A percentile compares a stretch with the other conserved stretches of the same genome.
phyloP scores from a whole-genome alignment of 768 basidiomycete species.

The Suillus luteus region DNA sequence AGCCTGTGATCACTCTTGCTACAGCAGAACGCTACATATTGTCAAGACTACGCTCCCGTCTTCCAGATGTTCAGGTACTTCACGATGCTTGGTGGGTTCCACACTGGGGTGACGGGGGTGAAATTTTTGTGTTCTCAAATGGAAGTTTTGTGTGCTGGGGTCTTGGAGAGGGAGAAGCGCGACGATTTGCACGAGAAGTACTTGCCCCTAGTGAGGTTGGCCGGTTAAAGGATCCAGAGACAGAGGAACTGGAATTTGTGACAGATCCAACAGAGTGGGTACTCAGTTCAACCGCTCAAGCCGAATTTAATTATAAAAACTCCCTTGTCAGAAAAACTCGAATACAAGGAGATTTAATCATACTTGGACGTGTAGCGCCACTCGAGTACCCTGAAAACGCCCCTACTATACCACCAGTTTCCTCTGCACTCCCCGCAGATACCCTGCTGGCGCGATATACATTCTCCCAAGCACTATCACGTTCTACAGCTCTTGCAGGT shows the following conservation, averaged over 20 bases:
- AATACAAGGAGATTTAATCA: conserved; percentile 89
- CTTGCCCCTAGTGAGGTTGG: conserved; percentile 63
- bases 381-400: conserved; percentile 54
- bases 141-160: conserved; percentile 94
- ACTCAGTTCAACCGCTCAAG: background rate
- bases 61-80: conserved; percentile 59
- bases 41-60: conserved; percentile 56
- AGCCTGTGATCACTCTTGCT: conserved; percentile 76
- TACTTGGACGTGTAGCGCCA: conserved; percentile 71
- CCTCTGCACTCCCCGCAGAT: conserved; percentile 61
- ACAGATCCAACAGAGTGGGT: conserved; percentile 86
- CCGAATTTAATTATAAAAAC: background rate
- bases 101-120: conserved; percentile 70
- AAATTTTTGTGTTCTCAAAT: conserved; percentile 86
- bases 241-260: conserved; percentile 91
- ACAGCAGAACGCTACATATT: conserved; percentile 83
- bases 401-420: conserved; percentile 45
- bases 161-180: conserved; percentile 72
- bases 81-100: conserved; percentile 85
- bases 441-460: conserved; percentile 88
- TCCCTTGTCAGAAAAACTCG: conserved; percentile 65
- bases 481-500: conserved; percentile 84
- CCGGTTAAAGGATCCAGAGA: conserved; percentile 68
- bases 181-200: conserved; percentile 64
- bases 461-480: conserved; percentile 87